Conservation (phyloP, 495 filamentous ascomycete species). For the Aspergillus avenaceus region DNA sequence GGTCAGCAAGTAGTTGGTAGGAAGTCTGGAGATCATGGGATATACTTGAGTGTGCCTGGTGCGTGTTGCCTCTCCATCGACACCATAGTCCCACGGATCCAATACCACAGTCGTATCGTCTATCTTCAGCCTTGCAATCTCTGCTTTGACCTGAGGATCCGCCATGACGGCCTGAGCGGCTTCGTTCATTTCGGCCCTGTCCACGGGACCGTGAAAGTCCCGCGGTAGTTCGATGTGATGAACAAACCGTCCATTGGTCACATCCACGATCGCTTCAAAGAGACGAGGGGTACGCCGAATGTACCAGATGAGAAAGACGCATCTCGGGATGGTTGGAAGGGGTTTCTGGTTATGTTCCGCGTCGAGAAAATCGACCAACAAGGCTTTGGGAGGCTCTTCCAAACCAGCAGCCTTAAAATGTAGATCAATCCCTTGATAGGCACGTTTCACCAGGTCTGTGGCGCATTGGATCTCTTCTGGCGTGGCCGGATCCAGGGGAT, state of each 20-base stretch:
- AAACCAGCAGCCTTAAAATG: slow-evolving; percentile 40
- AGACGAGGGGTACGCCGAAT: slow-evolving; percentile 36
- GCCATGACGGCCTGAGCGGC: slow-evolving; percentile 36
- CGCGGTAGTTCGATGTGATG: background rate
- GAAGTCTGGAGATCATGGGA: too few species aligned
- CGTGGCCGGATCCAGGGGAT: slow-evolving; percentile 40
- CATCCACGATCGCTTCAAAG: slow-evolving; percentile 35
- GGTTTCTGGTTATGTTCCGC: slow-evolving; percentile 33
- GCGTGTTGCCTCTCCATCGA: too few species aligned
- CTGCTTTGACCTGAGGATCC: slow-evolving; percentile 38
- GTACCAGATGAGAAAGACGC: slow-evolving; percentile 39
- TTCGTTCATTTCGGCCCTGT: slow-evolving; percentile 39
- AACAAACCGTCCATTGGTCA: slow-evolving; percentile 26
- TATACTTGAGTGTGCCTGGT: too few species aligned
- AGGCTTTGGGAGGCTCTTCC: slow-evolving; percentile 36
- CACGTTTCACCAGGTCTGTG: slow-evolving; percentile 31
- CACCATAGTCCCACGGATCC: slow-evolving; percentile 46
- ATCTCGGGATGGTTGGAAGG: slow-evolving; percentile 27
- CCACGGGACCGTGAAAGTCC: slow-evolving; percentile 26
- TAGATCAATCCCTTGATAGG: slow-evolving; percentile 30
- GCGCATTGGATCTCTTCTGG: slow-evolving; percentile 38
- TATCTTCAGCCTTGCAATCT: slow-evolving; percentile 41
- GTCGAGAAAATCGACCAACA: slow-evolving; percentile 36
- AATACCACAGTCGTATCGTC: slow-evolving; percentile 36
- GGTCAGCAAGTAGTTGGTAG: too few species aligned